Conservation (phyloP, 148 eudicot species). For the Chenopodium formosanum region DNA sequence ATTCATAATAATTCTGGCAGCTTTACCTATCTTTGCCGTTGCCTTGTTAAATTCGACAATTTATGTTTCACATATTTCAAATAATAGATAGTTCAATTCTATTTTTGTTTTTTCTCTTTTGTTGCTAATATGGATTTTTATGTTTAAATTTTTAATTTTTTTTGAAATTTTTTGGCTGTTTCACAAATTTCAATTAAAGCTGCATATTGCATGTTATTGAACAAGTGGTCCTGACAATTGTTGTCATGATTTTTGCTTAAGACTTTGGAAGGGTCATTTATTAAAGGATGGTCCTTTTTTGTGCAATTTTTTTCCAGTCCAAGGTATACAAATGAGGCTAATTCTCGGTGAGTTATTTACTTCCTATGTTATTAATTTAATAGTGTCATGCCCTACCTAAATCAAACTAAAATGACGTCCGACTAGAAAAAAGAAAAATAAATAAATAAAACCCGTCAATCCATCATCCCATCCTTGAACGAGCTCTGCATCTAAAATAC, state of each 20-base stretch:
- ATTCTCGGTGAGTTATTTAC: background rate
- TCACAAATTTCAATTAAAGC: conserved; percentile 13
- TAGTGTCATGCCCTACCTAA: background rate
- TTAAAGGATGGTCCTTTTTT: background rate
- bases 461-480: no score
- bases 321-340: conserved; percentile 8
- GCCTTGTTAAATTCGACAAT: conserved; percentile 10
- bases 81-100: background rate
- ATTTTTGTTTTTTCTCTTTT: background rate
- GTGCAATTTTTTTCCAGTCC: conserved; percentile 1
- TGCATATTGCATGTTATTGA: conserved; percentile 18
- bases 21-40: conserved; percentile 5
- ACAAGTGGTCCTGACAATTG: conserved; percentile 17
- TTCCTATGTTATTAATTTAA: background rate
- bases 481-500: no score
- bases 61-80: conserved; percentile 6
- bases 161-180: background rate
- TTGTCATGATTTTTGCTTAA: conserved; percentile 16
- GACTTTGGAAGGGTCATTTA: conserved; percentile 6
- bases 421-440: no score
- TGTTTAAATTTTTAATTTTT: no score
- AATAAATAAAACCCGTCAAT: no score
- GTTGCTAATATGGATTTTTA: background rate
- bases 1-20: background rate
- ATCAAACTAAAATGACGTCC: background rate